Evolutionary conservation across 306 rosid species (phyloP), one percentile per base, ranked within the genome.

Genomic region (Dicorynia guianensis): DNA sequence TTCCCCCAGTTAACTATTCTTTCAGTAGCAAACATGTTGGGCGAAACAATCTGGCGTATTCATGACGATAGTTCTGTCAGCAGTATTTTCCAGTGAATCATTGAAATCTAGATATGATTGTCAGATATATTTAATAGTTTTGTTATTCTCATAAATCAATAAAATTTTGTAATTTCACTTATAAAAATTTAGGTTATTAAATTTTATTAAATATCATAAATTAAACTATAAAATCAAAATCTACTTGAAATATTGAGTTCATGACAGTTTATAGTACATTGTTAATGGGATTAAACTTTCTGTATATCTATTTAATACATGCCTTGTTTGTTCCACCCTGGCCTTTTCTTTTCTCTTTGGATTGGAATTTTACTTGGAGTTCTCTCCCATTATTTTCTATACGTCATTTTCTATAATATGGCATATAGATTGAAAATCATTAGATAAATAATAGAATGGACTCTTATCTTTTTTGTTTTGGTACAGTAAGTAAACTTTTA

Each of bases 21-120:
- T 71, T 86, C 96, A 35, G 98, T 93, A 25, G 98, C 98, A 68
- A 93, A 91, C 72, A 66, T 93, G 69, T 81, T 93, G 92, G 98
- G 97, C 50, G 98, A 93, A 88, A 93, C 98, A 42, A 93, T 93
- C 72, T 93, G 98, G 98, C 96, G 98, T 33, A 84, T 93, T 74
- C 97, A 93, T 34, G 98, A 84, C 72, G 97, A 93, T 75, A 76
- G 81, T 81, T 93, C 98, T 54, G 96, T 93, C 65, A 93, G 98
- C 76, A 93, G 98, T 86, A 91, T 93, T 85, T 93, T 93, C 81
- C 95, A 75, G 72, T 84, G 73, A 84, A 46, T 65, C 54, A 34
- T 55, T 8, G 14, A 38, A 47, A 55, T 60, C 25, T 42, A 40
- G 17, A 8, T 40, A 46, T 19, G 57, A 63, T n/a, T n/a, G n/a